Base-by-base conservation (phyloP, 2,329 filamentous ascomycete species). In the Lasiodiplodia hormozganensis region DNA sequence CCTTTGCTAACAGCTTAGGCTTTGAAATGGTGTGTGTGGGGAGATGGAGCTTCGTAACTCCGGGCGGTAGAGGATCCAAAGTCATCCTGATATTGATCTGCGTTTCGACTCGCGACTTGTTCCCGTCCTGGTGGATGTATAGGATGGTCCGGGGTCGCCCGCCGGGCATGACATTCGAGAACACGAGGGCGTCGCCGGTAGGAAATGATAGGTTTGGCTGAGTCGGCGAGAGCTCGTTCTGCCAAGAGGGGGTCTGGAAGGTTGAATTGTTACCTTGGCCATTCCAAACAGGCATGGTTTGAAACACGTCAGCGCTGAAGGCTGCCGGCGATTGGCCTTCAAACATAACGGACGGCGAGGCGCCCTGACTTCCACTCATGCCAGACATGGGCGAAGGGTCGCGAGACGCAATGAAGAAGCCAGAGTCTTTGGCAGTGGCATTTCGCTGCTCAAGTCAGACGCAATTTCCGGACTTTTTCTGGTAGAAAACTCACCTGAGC, bases 1-100 rank as follows among this genome's bases (percentile, higher is more conserved):
- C 88, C 74, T 94, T 96, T 2, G 92, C 89, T 54, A 97, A 85
- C 28, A 97, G 86, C 80, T 98, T 98, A 7, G 94, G 92, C 78
- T 98, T 98, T 23, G 94, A 96, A 67, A 99, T 96, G 0, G 93
- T 96, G 76, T 97, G 90, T 3, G 91, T 89, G 4, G 95, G 96
- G 18, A 99, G 86, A 75, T 96, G 94, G 62, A 98, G 83, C 76
- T 91, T 93, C 71, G 90, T 92, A 68, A 94, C 88, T 12, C 91
- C 91, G 0, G 85, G 82, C 1, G 94, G 94, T 57, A 97, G 83
- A 23, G 92, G 89, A 68, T 89, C 90, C 49, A 98, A 81, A 0
- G 90, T 91, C 79, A 98, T 86, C 74, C 90, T 90, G 73, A 97
- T 93, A 10, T 92, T 92, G 73, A 98, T 97, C 77, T 98, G 96